phyloP scores from a whole-genome alignment of 768 basidiomycete genomes.

The Leccinum sublutescens region DNA sequence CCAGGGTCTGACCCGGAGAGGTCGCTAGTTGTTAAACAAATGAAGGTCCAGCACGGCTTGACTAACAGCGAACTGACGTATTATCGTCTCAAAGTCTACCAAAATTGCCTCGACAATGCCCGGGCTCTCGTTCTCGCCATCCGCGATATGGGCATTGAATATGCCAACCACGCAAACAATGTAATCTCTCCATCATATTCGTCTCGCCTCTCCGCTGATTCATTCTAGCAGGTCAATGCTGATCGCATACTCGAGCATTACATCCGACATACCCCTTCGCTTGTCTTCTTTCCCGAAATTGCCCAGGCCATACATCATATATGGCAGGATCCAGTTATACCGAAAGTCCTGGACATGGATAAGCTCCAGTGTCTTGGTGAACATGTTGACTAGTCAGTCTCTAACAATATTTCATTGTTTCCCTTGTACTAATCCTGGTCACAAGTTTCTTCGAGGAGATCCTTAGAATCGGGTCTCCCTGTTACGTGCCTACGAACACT shows the following conservation, averaged over 20 bases:
- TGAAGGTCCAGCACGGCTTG: slow-evolving; percentile 6
- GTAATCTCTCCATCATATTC: not conserved
- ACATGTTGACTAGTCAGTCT: not conserved
- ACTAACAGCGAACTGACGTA: not conserved
- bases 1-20: not conserved
- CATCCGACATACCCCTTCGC: not conserved
- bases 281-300: not conserved
- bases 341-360: not conserved
- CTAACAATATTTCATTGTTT: not conserved
- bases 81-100: not conserved
- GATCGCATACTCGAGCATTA: not conserved
- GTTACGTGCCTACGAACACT: not conserved
- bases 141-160: not conserved
- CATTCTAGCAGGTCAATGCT: not conserved
- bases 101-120: not conserved
- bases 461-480: slow-evolving; percentile 1
- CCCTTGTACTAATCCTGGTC: not conserved
- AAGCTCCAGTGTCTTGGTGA: not conserved
- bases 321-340: slow-evolving; percentile 5
- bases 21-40: not conserved
- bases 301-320: slow-evolving; percentile 1
- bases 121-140: slow-evolving; percentile 1
- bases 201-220: not conserved
- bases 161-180: not conserved
- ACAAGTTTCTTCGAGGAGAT: slow-evolving; percentile 1